These are phyloP conservation scores for fission yeast (Schizosaccharomyces pombe) DNA, from an alignment of 805 yeast genomes.

Conservation along the genomic window DNA sequence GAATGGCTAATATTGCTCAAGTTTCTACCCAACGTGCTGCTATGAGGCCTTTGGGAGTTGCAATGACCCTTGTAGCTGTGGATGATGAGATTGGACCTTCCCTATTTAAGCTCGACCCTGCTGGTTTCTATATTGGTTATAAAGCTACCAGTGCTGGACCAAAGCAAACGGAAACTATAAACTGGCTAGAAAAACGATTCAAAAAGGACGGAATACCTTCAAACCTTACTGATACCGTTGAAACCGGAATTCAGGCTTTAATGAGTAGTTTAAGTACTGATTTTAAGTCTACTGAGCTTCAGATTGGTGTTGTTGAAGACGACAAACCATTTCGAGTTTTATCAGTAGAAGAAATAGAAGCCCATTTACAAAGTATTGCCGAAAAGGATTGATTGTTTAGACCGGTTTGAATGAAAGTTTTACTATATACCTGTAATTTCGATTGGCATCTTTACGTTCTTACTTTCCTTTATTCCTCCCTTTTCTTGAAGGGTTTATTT, in stretches of 20 bases:
- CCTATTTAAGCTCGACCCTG: conserved; percentile 85
- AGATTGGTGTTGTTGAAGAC: conserved; percentile 63
- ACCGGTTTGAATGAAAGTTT: no score
- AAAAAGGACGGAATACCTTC: conserved; percentile 26
- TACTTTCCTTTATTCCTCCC: no score
- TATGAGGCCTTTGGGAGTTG: conserved; percentile 94
- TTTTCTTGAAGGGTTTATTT: no score
- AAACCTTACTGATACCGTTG: conserved; percentile 32
- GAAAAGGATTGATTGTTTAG: conserved; percentile 82
- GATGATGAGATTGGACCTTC: conserved; percentile 83
- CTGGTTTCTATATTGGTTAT: conserved; percentile 80
- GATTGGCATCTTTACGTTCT: no score
- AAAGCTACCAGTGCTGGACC: conserved; percentile 92
- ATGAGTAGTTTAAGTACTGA: conserved; percentile 78
- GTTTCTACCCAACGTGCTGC: conserved; percentile 92
- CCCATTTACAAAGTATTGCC: conserved; percentile 78
- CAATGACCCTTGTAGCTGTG: conserved; percentile 63
- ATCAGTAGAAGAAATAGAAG: conserved; percentile 75
- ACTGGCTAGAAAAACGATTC: conserved; percentile 70
- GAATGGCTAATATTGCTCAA: conserved; percentile 90
- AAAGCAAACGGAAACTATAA: conserved; percentile 84
- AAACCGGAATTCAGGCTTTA: conserved; percentile 65
- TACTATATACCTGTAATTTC: no score
- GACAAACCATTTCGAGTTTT: conserved; percentile 39
- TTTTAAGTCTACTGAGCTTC: conserved; percentile 79